Conservation (phyloP, 2,329 filamentous ascomycete genomes). For the Arthroderma sp. region DNA sequence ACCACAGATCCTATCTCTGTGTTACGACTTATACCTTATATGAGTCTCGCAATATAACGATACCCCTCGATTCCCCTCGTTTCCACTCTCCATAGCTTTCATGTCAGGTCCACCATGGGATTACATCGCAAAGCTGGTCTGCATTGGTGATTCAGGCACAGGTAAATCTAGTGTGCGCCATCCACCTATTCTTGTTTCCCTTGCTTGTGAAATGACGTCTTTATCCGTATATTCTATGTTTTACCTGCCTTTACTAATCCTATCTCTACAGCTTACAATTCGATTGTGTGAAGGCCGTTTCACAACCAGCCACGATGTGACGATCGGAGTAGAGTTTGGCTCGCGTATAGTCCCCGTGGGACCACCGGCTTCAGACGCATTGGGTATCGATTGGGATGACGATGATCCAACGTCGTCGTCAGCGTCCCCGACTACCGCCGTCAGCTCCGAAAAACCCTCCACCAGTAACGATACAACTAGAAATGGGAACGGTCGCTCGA, state of each 20-base stretch:
- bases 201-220: background rate
- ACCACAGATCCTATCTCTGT: background rate
- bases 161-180: conserved; percentile 65
- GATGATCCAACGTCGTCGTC: conserved; percentile 6
- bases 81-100: conserved; percentile 16
- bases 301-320: conserved; percentile 87
- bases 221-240: background rate
- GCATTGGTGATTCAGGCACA: conserved; percentile 90
- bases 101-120: conserved; percentile 67
- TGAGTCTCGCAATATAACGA: background rate
- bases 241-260: background rate
- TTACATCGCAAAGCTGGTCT: conserved; percentile 97
- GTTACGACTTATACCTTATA: background rate
- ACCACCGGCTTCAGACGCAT: conserved; percentile 54
- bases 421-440: conserved; percentile 2
- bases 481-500: conserved; percentile 4
- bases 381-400: conserved; percentile 38
- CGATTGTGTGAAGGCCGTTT: conserved; percentile 95
- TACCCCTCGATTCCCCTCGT: too few relatives aligned
- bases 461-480: background rate
- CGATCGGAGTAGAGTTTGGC: conserved; percentile 92
- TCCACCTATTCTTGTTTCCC: background rate
- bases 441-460: conserved; percentile 3
- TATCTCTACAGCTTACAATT: conserved; percentile 58
- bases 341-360: conserved; percentile 85